Base-by-base conservation (phyloP, 345 rosid genomes). In the Dipteronia sinensis region DNA sequence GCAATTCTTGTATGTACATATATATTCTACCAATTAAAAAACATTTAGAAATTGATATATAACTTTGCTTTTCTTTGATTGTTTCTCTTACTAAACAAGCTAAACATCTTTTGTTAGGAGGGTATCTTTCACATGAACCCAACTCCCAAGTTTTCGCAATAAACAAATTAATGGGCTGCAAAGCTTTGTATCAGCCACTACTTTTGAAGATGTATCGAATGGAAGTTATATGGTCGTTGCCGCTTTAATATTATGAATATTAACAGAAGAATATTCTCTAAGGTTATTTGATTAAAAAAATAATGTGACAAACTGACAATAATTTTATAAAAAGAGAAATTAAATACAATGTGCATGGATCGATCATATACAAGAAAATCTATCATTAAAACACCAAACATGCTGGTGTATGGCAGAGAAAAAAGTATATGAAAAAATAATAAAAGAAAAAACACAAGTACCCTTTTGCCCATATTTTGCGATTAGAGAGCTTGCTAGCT, bases 191-290 rank as follows among this genome's bases (percentile, higher is more conserved):
- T 56, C 27, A 19, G 1, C 72, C 42, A 61, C 40, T 40, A 34
- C 53, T 67, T 65, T 63, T 19, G 23, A 7, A 12, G n/a, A 4
- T 16, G n/a, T 64, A n/a, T 29, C 55, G 65, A 72, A 64, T 76
- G 79, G 71, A 49, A 76, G 74, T 72, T 76, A 20, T 72, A 58
- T 42, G 10, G 20, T 51, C 3, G 55, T 64, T 72, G 64, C 67
- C 44, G 74, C 71, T 83, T 59, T 74, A 55, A 16, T 16, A 38
- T 53, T 56, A 75, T 65, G 67, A 63, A 68, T 61, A 67, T 55
- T 10, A 71, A 51, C 64, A 19, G n/a, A 7, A 72, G 76, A 78
- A 78, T 81, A 84, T 81, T 78, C 82, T 78, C 25, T 12, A 6
- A 20, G 23, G 29, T 72, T 56, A 56, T 15, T 20, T 13, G 0